phyloP scores from a whole-genome alignment of 352 stramenopile species.

The Globisporangium nunn region DNA sequence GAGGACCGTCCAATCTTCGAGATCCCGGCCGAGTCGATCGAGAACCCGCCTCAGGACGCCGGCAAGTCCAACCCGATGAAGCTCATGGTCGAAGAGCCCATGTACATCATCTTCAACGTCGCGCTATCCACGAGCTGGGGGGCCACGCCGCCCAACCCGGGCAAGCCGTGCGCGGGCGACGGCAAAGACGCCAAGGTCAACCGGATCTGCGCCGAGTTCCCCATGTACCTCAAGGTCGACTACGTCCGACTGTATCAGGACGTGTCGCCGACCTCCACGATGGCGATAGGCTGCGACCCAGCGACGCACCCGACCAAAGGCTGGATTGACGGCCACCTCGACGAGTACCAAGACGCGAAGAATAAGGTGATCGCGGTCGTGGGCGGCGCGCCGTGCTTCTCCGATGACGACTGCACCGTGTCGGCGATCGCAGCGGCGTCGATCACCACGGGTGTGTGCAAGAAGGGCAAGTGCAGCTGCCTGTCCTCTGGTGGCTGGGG shows the following conservation, averaged over 20 bases:
- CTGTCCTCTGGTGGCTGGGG: conserved; percentile 28
- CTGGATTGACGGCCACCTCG: conserved; percentile 73
- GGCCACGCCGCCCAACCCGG: conserved; percentile 55
- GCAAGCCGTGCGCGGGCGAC: conserved; percentile 43
- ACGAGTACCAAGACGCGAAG: conserved; percentile 53
- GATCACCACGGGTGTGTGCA: conserved; percentile 27
- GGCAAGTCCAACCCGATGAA: conserved; percentile 63
- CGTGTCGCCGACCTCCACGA: conserved; percentile 22
- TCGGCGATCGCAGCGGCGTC: neutral
- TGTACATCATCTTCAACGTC: conserved; percentile 95
- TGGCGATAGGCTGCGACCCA: conserved; percentile 58
- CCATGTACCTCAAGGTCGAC: conserved; percentile 69
- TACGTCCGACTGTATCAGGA: conserved; percentile 81
- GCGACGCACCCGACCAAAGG: conserved; percentile 51
- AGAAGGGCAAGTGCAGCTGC: conserved; percentile 22
- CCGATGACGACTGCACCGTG: neutral
- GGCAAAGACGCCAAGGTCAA: conserved; percentile 33
- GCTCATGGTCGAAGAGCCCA: conserved; percentile 92
- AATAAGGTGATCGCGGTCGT: no score
- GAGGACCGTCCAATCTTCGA: conserved; percentile 85
- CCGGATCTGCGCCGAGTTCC: conserved; percentile 56
- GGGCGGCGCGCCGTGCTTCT: no score
- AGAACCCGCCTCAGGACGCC: conserved; percentile 38
- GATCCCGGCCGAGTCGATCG: conserved; percentile 59
- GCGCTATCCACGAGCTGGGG: conserved; percentile 88